Evolutionary conservation across 306 rosid species (phyloP), one percentile per base, ranked within the genome.

Genomic region (Lotus japonicus): DNA sequence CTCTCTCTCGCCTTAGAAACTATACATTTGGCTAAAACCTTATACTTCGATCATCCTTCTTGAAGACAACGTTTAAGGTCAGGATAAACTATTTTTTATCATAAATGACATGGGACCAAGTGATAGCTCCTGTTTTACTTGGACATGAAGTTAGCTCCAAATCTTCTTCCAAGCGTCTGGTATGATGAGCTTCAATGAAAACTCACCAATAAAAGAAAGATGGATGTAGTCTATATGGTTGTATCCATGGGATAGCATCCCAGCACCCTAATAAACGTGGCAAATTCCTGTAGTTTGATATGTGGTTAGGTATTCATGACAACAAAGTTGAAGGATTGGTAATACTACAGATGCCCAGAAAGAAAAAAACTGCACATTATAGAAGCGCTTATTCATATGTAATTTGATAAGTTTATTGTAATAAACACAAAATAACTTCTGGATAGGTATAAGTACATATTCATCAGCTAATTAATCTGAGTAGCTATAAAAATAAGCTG

Each of bases 191-290:
- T 45, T 28, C 41, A 35, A 35, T 15, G 63, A 44, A 70, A 80
- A 51, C 9, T 80, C 26, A 1, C 3, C 26, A n/a, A n/a, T n/a
- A n/a, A n/a, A n/a, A n/a, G n/a, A n/a, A n/a, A n/a, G n/a, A 31
- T 43, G 54, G 48, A 41, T 62, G 18, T 19, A 12, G 23, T 33
- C 70, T 72, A 72, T 55, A 43, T 72, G 70, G 82, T 80, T 72
- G 77, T 44, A 71, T 80, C 84, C 56, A 78, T 75, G 8, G 87
- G 82, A 69, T 83, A 83, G 73, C 87, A 86, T 42, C 90, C 90
- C 26, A 83, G 79, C 16, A 86, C 84, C 46, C 87, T 74, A 75
- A 86, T 83, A 77, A 83, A 86, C 39, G 82, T 72, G 21, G 90
- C 81, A 11, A 86, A 80, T 81, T 83, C 86, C 90, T 86, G 82